Evolutionary conservation across 1,284 basidiomycete genomes (phyloP).

Genomic region (Volvariella volvacea): DNA sequence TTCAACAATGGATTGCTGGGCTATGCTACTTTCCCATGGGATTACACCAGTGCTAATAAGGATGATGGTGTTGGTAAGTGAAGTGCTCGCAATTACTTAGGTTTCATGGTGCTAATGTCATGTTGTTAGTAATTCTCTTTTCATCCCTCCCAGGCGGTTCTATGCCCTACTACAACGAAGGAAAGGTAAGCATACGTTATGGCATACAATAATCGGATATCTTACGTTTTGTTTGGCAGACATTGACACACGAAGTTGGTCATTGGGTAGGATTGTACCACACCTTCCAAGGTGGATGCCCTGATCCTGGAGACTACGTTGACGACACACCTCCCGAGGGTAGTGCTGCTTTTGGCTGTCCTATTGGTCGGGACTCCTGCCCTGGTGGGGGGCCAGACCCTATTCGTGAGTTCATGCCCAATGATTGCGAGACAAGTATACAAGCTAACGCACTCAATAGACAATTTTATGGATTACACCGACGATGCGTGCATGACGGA

Average conservation of each 20-base stretch:
- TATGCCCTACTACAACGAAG: slow-evolving; percentile 16
- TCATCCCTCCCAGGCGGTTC: slow-evolving; percentile 20
- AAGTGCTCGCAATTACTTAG: neutral
- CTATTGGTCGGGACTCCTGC: slow-evolving; percentile 34
- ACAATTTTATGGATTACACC: slow-evolving; percentile 27
- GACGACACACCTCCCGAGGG: slow-evolving; percentile 37
- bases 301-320: slow-evolving; percentile 34
- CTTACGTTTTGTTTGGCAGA: neutral
- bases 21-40: slow-evolving; percentile 33
- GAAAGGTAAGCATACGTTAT: slow-evolving; percentile 14
- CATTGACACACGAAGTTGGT: too few species aligned
- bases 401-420: slow-evolving; percentile 26
- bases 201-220: neutral
- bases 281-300: slow-evolving; percentile 43
- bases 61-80: slow-evolving; percentile 24
- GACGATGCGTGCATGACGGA: slow-evolving; percentile 7
- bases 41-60: slow-evolving; percentile 18
- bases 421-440: slow-evolving; percentile 9
- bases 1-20: slow-evolving; percentile 32
- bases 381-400: slow-evolving; percentile 27
- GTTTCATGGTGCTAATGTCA: slow-evolving; percentile 9
- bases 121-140: slow-evolving; percentile 16
- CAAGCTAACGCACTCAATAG: slow-evolving; percentile 5
- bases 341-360: slow-evolving; percentile 29
- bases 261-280: slow-evolving; percentile 1